Conservation (phyloP, 345 rosid species). For the Hevea brasiliensis region DNA sequence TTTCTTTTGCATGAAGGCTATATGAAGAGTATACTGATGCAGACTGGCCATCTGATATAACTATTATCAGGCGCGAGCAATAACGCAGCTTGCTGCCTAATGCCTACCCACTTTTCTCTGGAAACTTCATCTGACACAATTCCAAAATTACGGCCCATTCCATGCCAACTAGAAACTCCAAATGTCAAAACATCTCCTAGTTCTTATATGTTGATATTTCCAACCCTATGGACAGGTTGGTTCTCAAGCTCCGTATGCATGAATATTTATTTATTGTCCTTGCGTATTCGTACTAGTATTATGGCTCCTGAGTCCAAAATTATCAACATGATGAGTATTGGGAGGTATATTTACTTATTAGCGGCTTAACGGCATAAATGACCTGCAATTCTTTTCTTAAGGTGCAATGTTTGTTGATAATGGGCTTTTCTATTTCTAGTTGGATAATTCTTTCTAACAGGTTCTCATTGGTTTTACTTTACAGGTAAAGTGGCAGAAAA, state of each 20-base stretch:
- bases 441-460: constrained; percentile 13
- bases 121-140: constrained; percentile 26
- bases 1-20: not conserved
- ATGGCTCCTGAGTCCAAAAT: not conserved
- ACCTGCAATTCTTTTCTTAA: not conserved
- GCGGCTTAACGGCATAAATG: not conserved
- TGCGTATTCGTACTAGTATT: not conserved
- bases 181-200: constrained; percentile 23
- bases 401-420: not conserved
- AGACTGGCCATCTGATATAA: constrained; percentile 14
- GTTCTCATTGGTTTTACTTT: constrained; percentile 11
- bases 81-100: constrained; percentile 45
- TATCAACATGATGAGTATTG: not conserved
- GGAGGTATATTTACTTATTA: not conserved
- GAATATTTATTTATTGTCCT: not conserved
- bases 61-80: constrained; percentile 39
- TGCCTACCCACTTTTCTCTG: constrained; percentile 24
- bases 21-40: not conserved
- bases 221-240: constrained; percentile 32
- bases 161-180: constrained; percentile 29
- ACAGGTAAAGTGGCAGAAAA: constrained; percentile 24
- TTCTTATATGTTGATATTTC: constrained; percentile 19
- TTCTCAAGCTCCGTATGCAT: not conserved
- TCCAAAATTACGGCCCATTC: constrained; percentile 27
- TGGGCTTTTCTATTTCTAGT: constrained; percentile 2